A percentile compares a stretch with the other conserved stretches of the same genome.
Conservation (phyloP, 345 rosid species). For the Eutrema japonicum region DNA sequence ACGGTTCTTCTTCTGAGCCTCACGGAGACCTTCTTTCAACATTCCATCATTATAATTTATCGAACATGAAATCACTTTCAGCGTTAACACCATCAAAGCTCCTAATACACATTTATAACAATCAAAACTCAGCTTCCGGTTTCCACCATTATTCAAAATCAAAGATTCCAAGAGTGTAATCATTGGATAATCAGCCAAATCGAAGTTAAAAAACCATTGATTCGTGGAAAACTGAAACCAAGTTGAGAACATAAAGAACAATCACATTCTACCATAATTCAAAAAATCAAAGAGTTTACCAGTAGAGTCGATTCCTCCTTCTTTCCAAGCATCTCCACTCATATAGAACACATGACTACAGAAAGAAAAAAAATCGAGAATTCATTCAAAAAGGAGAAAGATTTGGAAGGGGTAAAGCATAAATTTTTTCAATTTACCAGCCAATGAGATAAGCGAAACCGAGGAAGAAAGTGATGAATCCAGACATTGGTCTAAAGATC, state of each 20-base stretch:
- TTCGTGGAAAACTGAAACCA: not conserved
- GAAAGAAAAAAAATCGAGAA: not conserved
- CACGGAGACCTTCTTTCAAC: slow-evolving; percentile 72
- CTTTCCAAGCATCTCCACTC: slow-evolving; percentile 99
- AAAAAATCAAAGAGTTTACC: slow-evolving; percentile 48
- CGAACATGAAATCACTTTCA: slow-evolving; percentile 91
- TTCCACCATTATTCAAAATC: slow-evolving; percentile 20
- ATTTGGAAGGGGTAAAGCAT: not conserved
- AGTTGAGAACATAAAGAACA: not conserved
- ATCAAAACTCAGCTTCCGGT: not conserved
- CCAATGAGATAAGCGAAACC: slow-evolving; percentile 92
- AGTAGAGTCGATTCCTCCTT: slow-evolving; percentile 97
- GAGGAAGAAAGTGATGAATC: slow-evolving; percentile 67
- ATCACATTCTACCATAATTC: not conserved
- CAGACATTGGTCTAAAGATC: slow-evolving; percentile 66
- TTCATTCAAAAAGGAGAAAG: not conserved
- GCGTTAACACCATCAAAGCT: slow-evolving; percentile 94
- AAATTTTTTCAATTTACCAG: slow-evolving; percentile 51
- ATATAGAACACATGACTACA: slow-evolving; percentile 94
- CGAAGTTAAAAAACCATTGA: too few relatives aligned
- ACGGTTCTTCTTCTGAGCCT: slow-evolving; percentile 82
- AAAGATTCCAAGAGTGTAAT: not conserved
- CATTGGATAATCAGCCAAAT: not conserved
- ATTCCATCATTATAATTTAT: slow-evolving; percentile 86
- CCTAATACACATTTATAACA: slow-evolving; percentile 47